Evolutionary conservation across 108 stramenopile species (phyloP), one percentile per base, ranked within the genome.

Genomic region (Pseudonitzschia pungens): DNA sequence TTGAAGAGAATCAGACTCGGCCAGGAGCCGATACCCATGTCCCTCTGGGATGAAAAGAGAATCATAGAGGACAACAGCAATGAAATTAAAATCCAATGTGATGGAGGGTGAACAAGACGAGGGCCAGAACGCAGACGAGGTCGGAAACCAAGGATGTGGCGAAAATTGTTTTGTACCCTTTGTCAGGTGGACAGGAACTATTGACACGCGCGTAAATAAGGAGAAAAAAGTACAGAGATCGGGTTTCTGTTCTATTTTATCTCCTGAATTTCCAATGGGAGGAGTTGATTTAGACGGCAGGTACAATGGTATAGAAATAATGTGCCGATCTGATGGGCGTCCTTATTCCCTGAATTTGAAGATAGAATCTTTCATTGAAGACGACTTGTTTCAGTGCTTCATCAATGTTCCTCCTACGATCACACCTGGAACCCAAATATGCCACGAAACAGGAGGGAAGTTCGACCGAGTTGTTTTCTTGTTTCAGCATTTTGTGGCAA

Each of bases 371-470:
- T 86, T 84, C 55, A 86, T 94, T 78, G 90, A 86, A 21, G 89
- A 86, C 53, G 93, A 94, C 75, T 72, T 94, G 66, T 94, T 86
- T 69, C 93, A 91, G 71, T 84, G 85, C 24, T 86, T 88, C 58
- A 86, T 94, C 41, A 75, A 71, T 14, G 55, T 83, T 32, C 82
- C 82, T 8, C 71, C 75, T 4, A 75, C 74, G 4, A 68, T 54
- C 54, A 51, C 26, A 60, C 20, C 62, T 11, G 29, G 26, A 15
- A 44, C 57, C 40, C 29, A 31, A 54, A 40, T 18, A 29, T 64
- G 59, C 67, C 26, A 56, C 15, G 59, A 65, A 28, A 72, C 73
- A 22, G 81, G 73, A 43, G 77, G 80, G 21, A 55, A 65, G 12
- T 82, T 84, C 40, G 76, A 73, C 42, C 52, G 55, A 48, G 67